Percentiles rank a stretch among this genome's conserved stretches.
These are phyloP conservation scores for Brassica carinata DNA, from an alignment of 345 rosid species.

Conservation along the genomic window DNA sequence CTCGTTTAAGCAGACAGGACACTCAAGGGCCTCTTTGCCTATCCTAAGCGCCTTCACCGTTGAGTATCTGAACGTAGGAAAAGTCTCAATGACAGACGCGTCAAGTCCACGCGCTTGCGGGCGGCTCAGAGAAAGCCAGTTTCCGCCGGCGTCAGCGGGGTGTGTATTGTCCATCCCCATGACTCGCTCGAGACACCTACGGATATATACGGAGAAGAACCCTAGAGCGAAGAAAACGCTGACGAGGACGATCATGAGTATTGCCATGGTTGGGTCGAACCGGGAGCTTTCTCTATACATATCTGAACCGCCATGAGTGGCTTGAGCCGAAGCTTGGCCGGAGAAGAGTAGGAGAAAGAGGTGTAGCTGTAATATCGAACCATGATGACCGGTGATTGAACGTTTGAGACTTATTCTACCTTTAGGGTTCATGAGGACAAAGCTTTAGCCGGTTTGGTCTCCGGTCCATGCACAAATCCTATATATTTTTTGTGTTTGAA, in stretches of 20 bases:
- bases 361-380: constrained; percentile 10
- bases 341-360: constrained; percentile 27
- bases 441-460: constrained; percentile 13
- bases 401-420: constrained; percentile 4
- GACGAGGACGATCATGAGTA: neutral
- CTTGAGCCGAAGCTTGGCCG: constrained; percentile 35
- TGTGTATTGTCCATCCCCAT: constrained; percentile 12
- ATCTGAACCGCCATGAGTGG: constrained; percentile 22
- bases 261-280: neutral
- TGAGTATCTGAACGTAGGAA: constrained; percentile 70
- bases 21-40: constrained; percentile 63
- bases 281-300: neutral
- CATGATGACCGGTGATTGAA: constrained; percentile 12
- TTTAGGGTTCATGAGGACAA: constrained; percentile 32
- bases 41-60: constrained; percentile 64
- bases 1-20: constrained; percentile 38
- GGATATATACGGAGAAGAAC: constrained; percentile 68
- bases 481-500: neutral
- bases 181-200: constrained; percentile 51
- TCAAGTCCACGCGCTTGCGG: constrained; percentile 57
- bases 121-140: constrained; percentile 36
- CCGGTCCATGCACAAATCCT: constrained; percentile 26
- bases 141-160: constrained; percentile 10
- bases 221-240: constrained; percentile 53
- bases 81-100: constrained; percentile 53